Base-by-base conservation (phyloP, 2,329 filamentous ascomycete genomes). In the Periconia macrospinosa region DNA sequence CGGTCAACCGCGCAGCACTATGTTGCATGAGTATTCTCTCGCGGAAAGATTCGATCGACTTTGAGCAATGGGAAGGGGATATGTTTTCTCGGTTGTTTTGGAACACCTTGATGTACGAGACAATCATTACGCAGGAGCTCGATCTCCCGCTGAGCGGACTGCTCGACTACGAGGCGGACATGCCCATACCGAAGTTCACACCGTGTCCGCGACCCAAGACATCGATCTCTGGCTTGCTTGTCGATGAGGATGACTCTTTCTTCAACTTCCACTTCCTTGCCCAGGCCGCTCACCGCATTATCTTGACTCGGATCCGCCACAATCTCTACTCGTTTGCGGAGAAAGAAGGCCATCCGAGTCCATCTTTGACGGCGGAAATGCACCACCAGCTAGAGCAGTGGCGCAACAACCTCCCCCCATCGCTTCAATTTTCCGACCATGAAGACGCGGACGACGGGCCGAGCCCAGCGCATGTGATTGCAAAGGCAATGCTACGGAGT, bases 241-340 rank as follows among this genome's bases (percentile, higher is more conserved):
- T 70, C 6, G 75, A 80, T 45, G 75, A 80, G 40, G 79, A 81
- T 50, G 80, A 83, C 54, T 77, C 80, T 1, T 80, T 81, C 56
- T 83, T 82, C 66, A 81, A 83, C 63, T 83, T 83, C 53, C 81
- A 83, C 57, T 83, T 83, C 56, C 76, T 83, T 6, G 81, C 81
- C 23, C 81, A 83, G 60, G 80, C 82, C 35, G 81, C 81, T 7
- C 80, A 83, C 61, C 77, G 81, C 44, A 83, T 83, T 53, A 80
- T 83, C 49, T 73, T 83, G 9, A 83, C 79, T 1, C 77, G 81
- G 7, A 77, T 83, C 27, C 77, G 79, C 49, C 77, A 82, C 56
- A 80, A 74, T 45, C 66, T 81, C 33, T 81, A 81, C 60, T 77
- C 76, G 46, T 81, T 80, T 62, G 78, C 76, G 65, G 57, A 69